Percentiles rank a stretch among this genome's conserved stretches.
phyloP scores from a whole-genome alignment of 2,329 filamentous ascomycete species.

The Sordariomycetes sp. region DNA sequence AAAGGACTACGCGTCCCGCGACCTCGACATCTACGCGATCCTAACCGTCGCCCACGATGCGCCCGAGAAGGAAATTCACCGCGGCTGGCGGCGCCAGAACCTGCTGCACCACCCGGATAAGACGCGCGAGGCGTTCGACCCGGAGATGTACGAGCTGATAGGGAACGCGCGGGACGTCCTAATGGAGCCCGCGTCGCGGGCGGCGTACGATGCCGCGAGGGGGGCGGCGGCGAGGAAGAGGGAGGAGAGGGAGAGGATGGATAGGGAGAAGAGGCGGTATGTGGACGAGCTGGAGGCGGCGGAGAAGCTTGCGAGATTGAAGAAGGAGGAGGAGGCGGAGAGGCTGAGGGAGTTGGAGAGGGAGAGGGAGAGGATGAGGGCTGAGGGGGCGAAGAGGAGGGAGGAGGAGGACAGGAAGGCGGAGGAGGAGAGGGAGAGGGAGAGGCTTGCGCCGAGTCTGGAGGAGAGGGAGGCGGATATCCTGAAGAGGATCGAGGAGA shows the following conservation, averaged over 20 bases:
- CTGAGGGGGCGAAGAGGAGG: constrained; percentile 18
- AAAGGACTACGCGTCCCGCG: constrained; percentile 45
- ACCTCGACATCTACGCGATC: constrained; percentile 65
- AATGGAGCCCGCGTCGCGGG: constrained; percentile 53
- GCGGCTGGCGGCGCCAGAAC: constrained; percentile 73
- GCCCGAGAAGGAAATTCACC: constrained; percentile 59
- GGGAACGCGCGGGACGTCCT: constrained; percentile 81
- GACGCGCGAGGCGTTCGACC: constrained; percentile 59
- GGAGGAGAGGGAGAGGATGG: constrained; percentile 59
- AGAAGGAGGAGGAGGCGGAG: constrained; percentile 33
- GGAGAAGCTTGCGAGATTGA: constrained; percentile 52
- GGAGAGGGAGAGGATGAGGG: constrained; percentile 17
- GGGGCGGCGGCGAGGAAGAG: constrained; percentile 57
- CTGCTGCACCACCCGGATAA: constrained; percentile 95
- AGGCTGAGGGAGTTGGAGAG: constrained; percentile 22
- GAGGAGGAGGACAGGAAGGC: constrained; percentile 15
- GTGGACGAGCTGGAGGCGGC: constrained; percentile 75
- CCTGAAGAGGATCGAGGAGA: constrained; percentile 22
- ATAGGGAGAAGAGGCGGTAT: constrained; percentile 59
- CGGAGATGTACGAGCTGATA: constrained; percentile 73
- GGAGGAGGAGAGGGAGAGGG: constrained; percentile 9
- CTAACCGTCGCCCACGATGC: constrained; percentile 54
- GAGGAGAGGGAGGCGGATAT: constrained; percentile 13
- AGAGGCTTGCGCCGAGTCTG: constrained; percentile 18
- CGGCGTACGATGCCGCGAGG: constrained; percentile 65